A percentile compares a stretch with the other conserved stretches of the same genome.
These are phyloP conservation scores for Xylaria sp. DNA, from an alignment of 2,329 filamentous ascomycete genomes.

Conservation along the genomic window DNA sequence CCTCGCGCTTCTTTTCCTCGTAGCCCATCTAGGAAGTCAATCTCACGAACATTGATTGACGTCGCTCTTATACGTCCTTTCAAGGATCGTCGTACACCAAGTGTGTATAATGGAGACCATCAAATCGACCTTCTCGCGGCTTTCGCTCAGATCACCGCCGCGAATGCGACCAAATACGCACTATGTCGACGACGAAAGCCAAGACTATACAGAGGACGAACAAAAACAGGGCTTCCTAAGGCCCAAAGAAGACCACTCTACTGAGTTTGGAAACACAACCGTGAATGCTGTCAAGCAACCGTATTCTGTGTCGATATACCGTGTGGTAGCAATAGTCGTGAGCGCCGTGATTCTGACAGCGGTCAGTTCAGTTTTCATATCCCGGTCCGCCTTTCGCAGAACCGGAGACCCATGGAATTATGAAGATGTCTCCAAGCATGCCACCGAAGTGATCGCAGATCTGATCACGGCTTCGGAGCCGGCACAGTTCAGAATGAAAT, in stretches of 20 bases:
- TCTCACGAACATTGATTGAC: background rate
- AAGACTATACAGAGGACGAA: conserved; percentile 12
- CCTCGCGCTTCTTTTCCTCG: background rate
- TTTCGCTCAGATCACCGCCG: conserved; percentile 6
- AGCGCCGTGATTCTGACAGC: conserved; percentile 15
- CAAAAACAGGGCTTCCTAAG: conserved; percentile 18
- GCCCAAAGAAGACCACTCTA: conserved; percentile 4
- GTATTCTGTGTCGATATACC: conserved; percentile 11
- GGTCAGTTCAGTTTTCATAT: background rate
- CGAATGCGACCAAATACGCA: background rate
- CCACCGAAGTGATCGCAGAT: conserved; percentile 4
- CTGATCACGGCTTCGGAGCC: conserved; percentile 14
- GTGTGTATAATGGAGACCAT: conserved; percentile 7
- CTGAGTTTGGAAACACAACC: background rate
- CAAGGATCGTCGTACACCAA: background rate
- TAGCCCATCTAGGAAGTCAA: background rate
- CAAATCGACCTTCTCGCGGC: conserved; percentile 12
- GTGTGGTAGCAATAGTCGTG: conserved; percentile 7
- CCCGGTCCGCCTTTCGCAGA: background rate
- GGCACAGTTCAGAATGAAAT: conserved; percentile 34
- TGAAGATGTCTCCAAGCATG: conserved; percentile 20
- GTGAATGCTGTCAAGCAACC: background rate
- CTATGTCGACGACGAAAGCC: conserved; percentile 13
- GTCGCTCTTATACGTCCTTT: background rate
- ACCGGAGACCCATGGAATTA: background rate